These are phyloP conservation scores for Heritiera littoralis DNA, from an alignment of 345 rosid species.

Conservation along the genomic window DNA sequence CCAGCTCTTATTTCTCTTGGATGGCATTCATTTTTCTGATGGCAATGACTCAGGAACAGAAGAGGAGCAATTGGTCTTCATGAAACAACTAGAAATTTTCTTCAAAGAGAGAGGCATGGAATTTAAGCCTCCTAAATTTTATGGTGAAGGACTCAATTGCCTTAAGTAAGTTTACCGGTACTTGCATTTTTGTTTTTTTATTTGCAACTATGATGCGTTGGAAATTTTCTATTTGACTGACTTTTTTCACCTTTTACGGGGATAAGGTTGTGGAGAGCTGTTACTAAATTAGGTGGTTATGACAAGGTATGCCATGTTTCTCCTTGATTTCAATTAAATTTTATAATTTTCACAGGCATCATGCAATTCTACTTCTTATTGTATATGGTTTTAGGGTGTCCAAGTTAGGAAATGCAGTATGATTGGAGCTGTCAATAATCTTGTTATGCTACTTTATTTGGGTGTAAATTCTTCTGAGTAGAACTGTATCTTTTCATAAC, in stretches of 20 bases:
- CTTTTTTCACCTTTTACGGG: slow-evolving; percentile 21
- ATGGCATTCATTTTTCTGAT: slow-evolving; percentile 45
- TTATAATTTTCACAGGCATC: background rate
- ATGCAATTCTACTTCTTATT: background rate
- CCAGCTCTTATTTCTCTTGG: slow-evolving; percentile 42
- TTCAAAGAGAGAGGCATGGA: slow-evolving; percentile 59
- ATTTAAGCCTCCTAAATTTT: slow-evolving; percentile 75
- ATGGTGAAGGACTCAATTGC: slow-evolving; percentile 67
- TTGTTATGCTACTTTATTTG: background rate
- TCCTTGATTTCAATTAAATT: background rate
- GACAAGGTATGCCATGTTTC: slow-evolving; percentile 49
- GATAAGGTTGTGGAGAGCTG: slow-evolving; percentile 72
- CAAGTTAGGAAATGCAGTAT: background rate
- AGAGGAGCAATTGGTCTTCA: slow-evolving; percentile 59
- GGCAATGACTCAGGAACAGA: slow-evolving; percentile 69
- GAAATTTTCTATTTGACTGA: slow-evolving; percentile 15
- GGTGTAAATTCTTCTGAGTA: background rate
- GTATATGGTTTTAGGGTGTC: background rate
- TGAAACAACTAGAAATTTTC: slow-evolving; percentile 59
- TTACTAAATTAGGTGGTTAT: slow-evolving; percentile 68
- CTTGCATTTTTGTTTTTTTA: background rate
- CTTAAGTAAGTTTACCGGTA: slow-evolving; percentile 51
- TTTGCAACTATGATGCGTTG: background rate
- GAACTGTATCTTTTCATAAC: background rate
- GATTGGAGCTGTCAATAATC: background rate